A percentile compares a stretch with the other conserved stretches of the same genome.
phyloP scores from a whole-genome alignment of 2,329 filamentous ascomycete species.

The Colletotrichum sojae region DNA sequence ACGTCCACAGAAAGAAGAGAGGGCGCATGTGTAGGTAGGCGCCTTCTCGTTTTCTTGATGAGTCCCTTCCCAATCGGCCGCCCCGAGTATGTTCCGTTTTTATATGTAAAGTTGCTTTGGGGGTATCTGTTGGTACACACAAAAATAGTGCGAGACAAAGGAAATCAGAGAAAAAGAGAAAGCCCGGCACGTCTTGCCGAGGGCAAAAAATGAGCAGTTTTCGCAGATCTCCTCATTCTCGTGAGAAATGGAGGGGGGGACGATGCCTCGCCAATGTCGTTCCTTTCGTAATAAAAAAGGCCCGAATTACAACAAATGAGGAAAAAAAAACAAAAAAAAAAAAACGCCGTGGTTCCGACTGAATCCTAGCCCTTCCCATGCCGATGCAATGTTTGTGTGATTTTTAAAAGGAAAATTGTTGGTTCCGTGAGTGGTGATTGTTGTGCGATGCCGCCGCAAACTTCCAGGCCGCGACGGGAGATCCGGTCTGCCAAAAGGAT shows the following conservation, averaged over 20 bases:
- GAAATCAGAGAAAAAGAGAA: conserved; percentile 26
- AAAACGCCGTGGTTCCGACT: conserved; percentile 39
- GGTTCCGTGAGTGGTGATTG: conserved; percentile 42
- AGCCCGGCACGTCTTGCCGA: conserved; percentile 16
- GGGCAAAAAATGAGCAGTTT: conserved; percentile 22
- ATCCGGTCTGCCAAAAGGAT: conserved; percentile 35
- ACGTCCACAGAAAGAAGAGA: conserved; percentile 3
- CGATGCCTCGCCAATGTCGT: conserved; percentile 33
- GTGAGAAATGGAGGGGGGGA: not conserved
- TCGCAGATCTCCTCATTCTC: not conserved
- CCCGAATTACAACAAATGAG: not conserved
- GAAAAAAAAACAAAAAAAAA: conserved; percentile 10
- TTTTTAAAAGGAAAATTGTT: conserved; percentile 11
- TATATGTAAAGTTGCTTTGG: conserved; percentile 41
- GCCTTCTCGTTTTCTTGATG: not conserved
- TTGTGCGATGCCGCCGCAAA: conserved; percentile 39
- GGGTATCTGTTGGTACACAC: conserved; percentile 42
- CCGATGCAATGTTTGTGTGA: conserved; percentile 13
- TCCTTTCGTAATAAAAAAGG: conserved; percentile 23
- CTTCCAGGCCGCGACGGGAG: conserved; percentile 36
- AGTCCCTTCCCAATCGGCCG: conserved; percentile 14
- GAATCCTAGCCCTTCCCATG: conserved; percentile 35
- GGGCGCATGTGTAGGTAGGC: not conserved
- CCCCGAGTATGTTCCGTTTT: conserved; percentile 37
- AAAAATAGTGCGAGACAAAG: conserved; percentile 39